Evolutionary conservation across 2,329 filamentous ascomycete genomes (phyloP), one percentile per base, ranked within the genome.

Genomic region (Aspergillus chevalieri): DNA sequence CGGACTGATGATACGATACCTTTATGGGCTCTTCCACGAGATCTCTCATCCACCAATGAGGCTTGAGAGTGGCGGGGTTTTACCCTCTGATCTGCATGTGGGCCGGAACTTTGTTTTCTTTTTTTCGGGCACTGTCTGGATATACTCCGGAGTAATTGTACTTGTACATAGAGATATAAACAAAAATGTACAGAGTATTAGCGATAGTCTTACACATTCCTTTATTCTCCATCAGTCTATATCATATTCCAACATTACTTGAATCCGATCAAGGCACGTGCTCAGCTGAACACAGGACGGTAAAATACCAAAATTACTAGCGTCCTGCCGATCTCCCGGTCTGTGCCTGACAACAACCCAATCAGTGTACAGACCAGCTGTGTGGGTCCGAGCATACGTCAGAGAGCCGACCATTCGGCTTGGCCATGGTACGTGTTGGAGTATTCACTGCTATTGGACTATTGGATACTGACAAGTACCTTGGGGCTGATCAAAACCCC

Each of bases 261-360:
- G 8, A 7, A 17, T 14, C n/a, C 6, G 12, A 17, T 6, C 34
- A 7, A 10, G 15, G 7, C 34, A 38, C 9, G 26, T 28, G 9
- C 26, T 10, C 26, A 28, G 26, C 26, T 28, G 26, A 38, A 8
- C 7, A 38, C 34, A n/a, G 34, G 26, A 28, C 26, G 26, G 26
- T 28, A 38, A 38, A 38, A 15, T 38, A 38, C 34, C n/a, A 12
- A 41, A 41, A 12, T 4, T 41, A 22, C 38, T 41, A 41, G 38
- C 38, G 38, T 19, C n/a, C 30, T n/a, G 48, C 44, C 41, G 48
- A 50, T 50, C 48, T 44, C 48, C 48, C 44, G 44, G 39, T 15
- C 38, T 19, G 17, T 41, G 8, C 17, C 17, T 41, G 38, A 10
- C 10, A 12, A 10, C 17, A 12, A 12, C 4, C 38, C 38, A 41